Evolutionary conservation across 2,329 filamentous ascomycete genomes (phyloP).

Genomic region (Alternaria conjuncta): DNA sequence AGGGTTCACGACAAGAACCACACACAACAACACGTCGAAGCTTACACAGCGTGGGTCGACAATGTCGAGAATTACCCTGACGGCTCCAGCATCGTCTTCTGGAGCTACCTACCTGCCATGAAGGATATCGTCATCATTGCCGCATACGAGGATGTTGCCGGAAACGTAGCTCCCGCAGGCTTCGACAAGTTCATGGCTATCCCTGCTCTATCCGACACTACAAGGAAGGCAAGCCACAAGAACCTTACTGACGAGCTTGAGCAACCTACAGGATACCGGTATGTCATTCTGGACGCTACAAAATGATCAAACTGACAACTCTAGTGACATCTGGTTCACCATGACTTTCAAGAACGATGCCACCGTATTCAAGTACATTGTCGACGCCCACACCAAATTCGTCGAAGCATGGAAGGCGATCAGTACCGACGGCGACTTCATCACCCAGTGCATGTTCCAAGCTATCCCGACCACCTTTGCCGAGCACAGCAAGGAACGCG

Average conservation of each 20-base stretch:
- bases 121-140: constrained; percentile 26
- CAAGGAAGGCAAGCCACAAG: constrained; percentile 31
- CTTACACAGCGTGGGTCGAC: constrained; percentile 29
- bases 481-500: constrained; percentile 23
- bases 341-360: constrained; percentile 32
- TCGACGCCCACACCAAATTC: constrained; percentile 27
- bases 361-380: constrained; percentile 21
- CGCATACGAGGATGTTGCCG: constrained; percentile 27
- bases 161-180: constrained; percentile 22
- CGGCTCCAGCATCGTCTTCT: constrained; percentile 32
- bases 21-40: constrained; percentile 23
- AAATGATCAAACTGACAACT: constrained; percentile 2
- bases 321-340: constrained; percentile 32
- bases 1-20: constrained; percentile 21
- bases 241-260: constrained; percentile 32
- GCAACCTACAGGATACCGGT: constrained; percentile 33
- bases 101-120: constrained; percentile 24
- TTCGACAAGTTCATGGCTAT: constrained; percentile 33
- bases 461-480: constrained; percentile 23
- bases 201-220: constrained; percentile 15
- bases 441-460: constrained; percentile 36
- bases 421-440: constrained; percentile 23
- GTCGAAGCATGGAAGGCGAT: constrained; percentile 24
- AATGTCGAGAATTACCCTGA: constrained; percentile 31
- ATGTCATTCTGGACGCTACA: neutral